Conservation (phyloP, 768 basidiomycete species). For the Mycena rebaudengoi region DNA sequence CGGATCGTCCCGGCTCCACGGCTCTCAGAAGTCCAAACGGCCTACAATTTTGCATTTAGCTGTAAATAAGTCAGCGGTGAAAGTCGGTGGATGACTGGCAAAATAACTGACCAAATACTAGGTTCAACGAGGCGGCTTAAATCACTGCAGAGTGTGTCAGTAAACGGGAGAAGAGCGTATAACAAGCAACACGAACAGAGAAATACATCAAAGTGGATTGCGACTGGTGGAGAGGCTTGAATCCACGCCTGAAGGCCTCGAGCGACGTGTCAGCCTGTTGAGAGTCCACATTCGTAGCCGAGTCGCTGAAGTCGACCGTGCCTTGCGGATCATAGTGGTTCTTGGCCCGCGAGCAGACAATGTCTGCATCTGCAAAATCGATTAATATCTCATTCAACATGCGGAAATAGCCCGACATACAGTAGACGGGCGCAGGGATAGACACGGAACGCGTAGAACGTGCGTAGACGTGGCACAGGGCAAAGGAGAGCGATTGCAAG, state of each 20-base stretch:
- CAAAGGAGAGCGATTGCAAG: conserved; percentile 73
- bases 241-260: conserved; percentile 59
- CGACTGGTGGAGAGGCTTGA: conserved; percentile 62
- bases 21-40: too few relatives aligned
- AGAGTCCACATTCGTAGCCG: conserved; percentile 57
- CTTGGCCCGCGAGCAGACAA: conserved; percentile 77
- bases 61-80: too few relatives aligned
- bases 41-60: too few relatives aligned
- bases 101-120: neutral
- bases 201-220: conserved; percentile 69
- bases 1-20: too few relatives aligned
- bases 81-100: neutral
- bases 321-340: conserved; percentile 79
- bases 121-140: neutral
- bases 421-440: conserved; percentile 28
- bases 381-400: neutral
- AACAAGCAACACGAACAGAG: conserved; percentile 34
- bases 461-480: conserved; percentile 61
- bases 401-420: neutral
- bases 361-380: conserved; percentile 57
- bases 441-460: conserved; percentile 27
- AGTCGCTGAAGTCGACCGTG: conserved; percentile 67
- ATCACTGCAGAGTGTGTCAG: neutral
- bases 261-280: conserved; percentile 50
- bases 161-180: neutral